phyloP scores from a whole-genome alignment of 2,329 filamentous ascomycete genomes.

The Emericellopsis atlantica region DNA sequence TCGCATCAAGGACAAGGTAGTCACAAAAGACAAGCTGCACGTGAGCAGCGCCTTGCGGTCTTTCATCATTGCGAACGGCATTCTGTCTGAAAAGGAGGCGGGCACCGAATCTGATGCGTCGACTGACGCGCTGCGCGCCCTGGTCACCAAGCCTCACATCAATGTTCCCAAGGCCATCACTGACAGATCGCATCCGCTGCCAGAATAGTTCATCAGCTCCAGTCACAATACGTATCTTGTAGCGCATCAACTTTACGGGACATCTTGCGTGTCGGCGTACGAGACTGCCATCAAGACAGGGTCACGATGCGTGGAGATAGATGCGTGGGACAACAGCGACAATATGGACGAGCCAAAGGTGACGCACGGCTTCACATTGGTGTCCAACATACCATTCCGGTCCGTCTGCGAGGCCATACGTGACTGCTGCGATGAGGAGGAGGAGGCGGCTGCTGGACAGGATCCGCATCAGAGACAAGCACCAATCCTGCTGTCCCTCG shows the following conservation, averaged over 20 bases:
- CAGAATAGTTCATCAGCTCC: conserved; percentile 61
- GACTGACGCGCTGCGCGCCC: conserved; percentile 29
- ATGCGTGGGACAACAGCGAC: conserved; percentile 56
- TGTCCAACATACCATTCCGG: conserved; percentile 53
- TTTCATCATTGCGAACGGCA: conserved; percentile 8
- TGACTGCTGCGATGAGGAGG: conserved; percentile 48
- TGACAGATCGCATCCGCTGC: conserved; percentile 46
- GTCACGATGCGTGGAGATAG: conserved; percentile 60
- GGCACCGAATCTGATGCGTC: conserved; percentile 27
- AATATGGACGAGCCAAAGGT: conserved; percentile 53
- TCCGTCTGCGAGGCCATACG: conserved; percentile 53
- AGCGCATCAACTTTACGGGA: conserved; percentile 56
- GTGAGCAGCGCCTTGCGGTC: not conserved
- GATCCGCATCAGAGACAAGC: conserved; percentile 28
- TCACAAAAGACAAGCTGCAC: conserved; percentile 23
- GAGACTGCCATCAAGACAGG: conserved; percentile 48
- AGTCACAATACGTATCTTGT: conserved; percentile 64
- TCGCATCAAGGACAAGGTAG: conserved; percentile 39
- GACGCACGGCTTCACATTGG: conserved; percentile 57
- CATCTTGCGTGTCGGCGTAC: conserved; percentile 50
- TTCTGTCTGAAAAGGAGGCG: conserved; percentile 35
- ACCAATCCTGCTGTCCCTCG: conserved; percentile 52
- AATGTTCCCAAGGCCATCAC: conserved; percentile 39
- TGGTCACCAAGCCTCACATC: conserved; percentile 46
- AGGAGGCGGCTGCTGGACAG: conserved; percentile 27